Evolutionary conservation across 345 rosid genomes (phyloP).

Genomic region (Turritis glabra): DNA sequence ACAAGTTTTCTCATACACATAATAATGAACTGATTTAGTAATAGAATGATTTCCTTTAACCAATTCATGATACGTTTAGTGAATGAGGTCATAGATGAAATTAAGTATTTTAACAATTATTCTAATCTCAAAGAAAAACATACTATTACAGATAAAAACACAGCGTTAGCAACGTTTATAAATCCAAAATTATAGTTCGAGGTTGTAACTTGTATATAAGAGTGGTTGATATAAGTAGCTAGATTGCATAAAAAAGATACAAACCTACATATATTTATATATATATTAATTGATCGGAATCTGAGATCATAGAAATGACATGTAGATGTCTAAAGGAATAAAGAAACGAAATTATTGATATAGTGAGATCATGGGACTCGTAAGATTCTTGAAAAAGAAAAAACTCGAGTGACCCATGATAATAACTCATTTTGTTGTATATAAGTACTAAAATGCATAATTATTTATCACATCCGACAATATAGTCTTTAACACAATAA

Average conservation of each 20-base stretch:
- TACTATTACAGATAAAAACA: too few relatives aligned
- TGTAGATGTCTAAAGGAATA: background rate
- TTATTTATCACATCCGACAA: conserved; percentile 28
- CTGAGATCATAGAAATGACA: conserved; percentile 15
- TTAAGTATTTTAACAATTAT: too few relatives aligned
- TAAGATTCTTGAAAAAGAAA: conserved; percentile 25
- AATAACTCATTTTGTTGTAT: conserved; percentile 15
- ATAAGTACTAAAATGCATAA: conserved; percentile 28
- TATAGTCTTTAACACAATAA: conserved; percentile 22
- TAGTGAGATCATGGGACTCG: conserved; percentile 33
- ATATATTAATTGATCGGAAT: background rate
- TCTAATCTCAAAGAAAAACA: too few relatives aligned
- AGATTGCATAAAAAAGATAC: background rate
- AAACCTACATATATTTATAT: background rate
- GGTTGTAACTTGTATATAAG: background rate
- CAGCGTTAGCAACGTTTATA: too few relatives aligned
- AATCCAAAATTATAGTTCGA: background rate
- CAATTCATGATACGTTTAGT: too few relatives aligned
- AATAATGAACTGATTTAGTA: too few relatives aligned
- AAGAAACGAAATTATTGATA: conserved; percentile 2
- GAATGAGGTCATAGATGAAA: too few relatives aligned
- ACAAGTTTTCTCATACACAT: too few relatives aligned
- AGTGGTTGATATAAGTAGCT: background rate
- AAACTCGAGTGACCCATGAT: conserved; percentile 35
- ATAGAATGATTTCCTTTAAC: too few relatives aligned